phyloP scores from a whole-genome alignment of 1,139 yeast genomes.

The Pichia sp. region DNA sequence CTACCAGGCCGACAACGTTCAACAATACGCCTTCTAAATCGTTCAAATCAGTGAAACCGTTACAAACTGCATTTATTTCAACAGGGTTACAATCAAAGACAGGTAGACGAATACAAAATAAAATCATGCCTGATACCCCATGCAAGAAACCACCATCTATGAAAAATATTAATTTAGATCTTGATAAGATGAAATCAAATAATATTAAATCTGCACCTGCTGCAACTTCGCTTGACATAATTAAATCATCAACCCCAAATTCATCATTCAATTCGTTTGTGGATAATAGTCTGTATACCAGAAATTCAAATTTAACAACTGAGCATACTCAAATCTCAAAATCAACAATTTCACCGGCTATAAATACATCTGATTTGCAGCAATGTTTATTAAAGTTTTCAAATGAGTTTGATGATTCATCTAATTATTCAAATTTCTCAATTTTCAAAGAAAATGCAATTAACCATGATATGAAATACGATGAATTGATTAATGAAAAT shows the following conservation, averaged over 20 bases:
- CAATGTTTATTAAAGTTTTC: slow-evolving; percentile 33
- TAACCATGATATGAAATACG: not conserved
- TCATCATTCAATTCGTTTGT: slow-evolving; percentile 5
- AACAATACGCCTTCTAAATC: slow-evolving; percentile 35
- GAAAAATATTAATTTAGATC: slow-evolving; percentile 20
- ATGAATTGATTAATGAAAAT: slow-evolving; percentile 7
- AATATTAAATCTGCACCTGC: slow-evolving; percentile 17
- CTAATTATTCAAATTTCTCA: slow-evolving; percentile 21
- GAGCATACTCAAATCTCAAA: slow-evolving; percentile 7
- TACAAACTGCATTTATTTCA: slow-evolving; percentile 78
- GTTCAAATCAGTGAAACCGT: slow-evolving; percentile 70
- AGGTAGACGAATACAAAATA: slow-evolving; percentile 3
- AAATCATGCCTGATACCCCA: slow-evolving; percentile 66
- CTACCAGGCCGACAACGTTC: no score
- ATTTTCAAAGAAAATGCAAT: not conserved
- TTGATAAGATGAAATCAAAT: slow-evolving; percentile 12
- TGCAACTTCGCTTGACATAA: not conserved
- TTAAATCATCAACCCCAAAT: slow-evolving; percentile 7
- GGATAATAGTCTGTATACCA: slow-evolving; percentile 4
- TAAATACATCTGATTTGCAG: slow-evolving; percentile 32
- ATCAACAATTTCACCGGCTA: slow-evolving; percentile 16
- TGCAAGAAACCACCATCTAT: slow-evolving; percentile 49
- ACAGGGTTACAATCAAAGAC: slow-evolving; percentile 47
- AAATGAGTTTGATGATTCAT: slow-evolving; percentile 33
- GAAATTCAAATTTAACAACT: slow-evolving; percentile 6